Evolutionary conservation across 441 rosid species (phyloP), one percentile per base, ranked within the genome.

Genomic region (Daphne laureola): DNA sequence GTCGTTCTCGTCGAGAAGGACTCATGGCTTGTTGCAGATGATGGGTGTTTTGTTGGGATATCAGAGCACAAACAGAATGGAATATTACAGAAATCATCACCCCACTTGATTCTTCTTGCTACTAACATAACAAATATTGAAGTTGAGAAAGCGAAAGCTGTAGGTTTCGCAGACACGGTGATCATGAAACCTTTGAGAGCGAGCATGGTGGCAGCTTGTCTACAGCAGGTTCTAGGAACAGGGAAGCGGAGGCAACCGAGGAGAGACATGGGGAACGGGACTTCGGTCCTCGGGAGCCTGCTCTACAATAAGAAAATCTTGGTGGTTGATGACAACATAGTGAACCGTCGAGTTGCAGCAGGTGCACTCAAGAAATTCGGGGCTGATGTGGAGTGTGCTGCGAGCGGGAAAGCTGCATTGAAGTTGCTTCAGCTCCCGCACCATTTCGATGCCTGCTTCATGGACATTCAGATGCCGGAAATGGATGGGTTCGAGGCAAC

Each of bases 401-500:
- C 75, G 41, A 87, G 96, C 53, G 98, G 97, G 49, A 76, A 83
- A 74, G 81, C 76, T 65, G 98, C 97, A 8, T 52, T 93, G 46
- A 52, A 59, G 21, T 59, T 81, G 77, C 98, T 93, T 68, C 75
- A 80, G 58, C 66, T 78, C 36, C 96, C 98, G 12, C 98, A 93
- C 54, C 49, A 5, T 51, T 89, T 84, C 18, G 96, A 93, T 73
- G 98, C 98, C 23, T 93, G 98, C 74, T 93, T 93, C 73, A 89
- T 93, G 98, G 97, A 93, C 54, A 84, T 89, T 63, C 98, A 93
- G 59, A 93, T 93, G 98, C 98, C 97, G 2, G 92, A 86, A 63
- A 89, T 93, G 98, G 97, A 93, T 53, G 97, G 98, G 92, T 88
- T 89, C 54, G 97, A 92, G 73, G 98, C 88, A 18, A 92, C 98